Percentiles rank a stretch among this genome's conserved stretches.
These are phyloP conservation scores for Excoecaria cochinchinensis DNA, from an alignment of 345 rosid species.

Conservation along the genomic window DNA sequence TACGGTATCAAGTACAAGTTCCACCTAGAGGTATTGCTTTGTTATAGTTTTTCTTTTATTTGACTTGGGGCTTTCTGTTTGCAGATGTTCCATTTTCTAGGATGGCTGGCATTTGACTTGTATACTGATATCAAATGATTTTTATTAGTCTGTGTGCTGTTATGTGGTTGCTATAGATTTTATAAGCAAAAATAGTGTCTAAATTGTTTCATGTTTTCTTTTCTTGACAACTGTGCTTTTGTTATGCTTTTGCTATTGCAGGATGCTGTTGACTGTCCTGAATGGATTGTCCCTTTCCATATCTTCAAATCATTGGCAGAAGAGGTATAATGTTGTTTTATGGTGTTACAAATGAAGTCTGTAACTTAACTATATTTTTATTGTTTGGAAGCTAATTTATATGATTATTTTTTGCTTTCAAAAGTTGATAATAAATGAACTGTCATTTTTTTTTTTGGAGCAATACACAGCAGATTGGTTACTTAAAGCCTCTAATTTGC, in stretches of 20 bases:
- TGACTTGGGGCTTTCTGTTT: neutral
- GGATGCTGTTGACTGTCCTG: slow-evolving; percentile 99
- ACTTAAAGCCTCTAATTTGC: neutral
- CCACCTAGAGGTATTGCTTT: slow-evolving; percentile 73
- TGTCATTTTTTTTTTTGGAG: neutral
- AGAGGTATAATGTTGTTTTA: slow-evolving; percentile 52
- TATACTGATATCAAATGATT: neutral
- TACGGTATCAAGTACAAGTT: slow-evolving; percentile 86
- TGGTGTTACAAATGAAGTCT: slow-evolving; percentile 5
- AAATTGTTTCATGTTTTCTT: neutral
- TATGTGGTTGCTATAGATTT: neutral
- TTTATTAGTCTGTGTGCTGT: neutral
- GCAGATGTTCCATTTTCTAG: neutral
- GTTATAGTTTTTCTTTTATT: neutral
- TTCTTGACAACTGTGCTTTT: neutral
- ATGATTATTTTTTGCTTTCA: neutral
- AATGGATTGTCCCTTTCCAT: slow-evolving; percentile 95
- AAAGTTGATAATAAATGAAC: neutral
- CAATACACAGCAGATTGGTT: neutral
- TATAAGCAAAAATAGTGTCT: neutral
- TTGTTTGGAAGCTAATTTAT: neutral
- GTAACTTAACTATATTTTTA: neutral
- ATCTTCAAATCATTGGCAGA: slow-evolving; percentile 87
- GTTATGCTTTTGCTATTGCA: slow-evolving; percentile 20
- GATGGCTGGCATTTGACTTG: no score